Evolutionary conservation across 78 protist genomes (phyloP).

Genomic region (Dictyostelium citrinum): DNA sequence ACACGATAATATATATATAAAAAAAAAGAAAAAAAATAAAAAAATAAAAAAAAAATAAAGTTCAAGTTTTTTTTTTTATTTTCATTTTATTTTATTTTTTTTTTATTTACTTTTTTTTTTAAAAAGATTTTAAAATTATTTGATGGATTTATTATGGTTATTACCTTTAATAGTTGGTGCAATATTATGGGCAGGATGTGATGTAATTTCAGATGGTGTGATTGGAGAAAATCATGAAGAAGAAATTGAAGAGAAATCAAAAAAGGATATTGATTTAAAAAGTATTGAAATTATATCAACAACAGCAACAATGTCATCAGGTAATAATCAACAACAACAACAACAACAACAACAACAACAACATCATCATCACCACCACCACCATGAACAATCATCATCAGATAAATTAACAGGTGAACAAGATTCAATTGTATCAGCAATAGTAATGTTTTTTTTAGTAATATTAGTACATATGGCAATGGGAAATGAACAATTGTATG

Average conservation of each 20-base stretch:
- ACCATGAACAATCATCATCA: not conserved
- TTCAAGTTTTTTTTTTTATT: not conserved
- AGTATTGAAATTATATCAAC: not conserved
- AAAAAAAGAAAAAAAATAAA: not conserved
- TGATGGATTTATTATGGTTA: slow-evolving; percentile 59
- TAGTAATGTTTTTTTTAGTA: slow-evolving; percentile 31
- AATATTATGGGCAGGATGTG: slow-evolving; percentile 44
- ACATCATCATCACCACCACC: not conserved
- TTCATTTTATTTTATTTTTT: not conserved
- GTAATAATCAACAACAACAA: no score
- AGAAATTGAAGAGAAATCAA: not conserved
- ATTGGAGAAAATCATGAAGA: slow-evolving; percentile 28
- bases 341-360: not conserved
- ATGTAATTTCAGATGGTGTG: slow-evolving; percentile 57
- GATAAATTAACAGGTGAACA: slow-evolving; percentile 44
- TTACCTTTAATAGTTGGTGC: slow-evolving; percentile 62
- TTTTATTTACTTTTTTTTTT: not conserved
- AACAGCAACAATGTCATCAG: not conserved
- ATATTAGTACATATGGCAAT: not conserved
- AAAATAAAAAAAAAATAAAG: no score
- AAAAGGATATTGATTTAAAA: not conserved
- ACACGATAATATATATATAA: not conserved
- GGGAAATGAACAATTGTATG: not conserved
- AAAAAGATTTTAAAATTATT: not conserved
- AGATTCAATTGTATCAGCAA: slow-evolving; percentile 37